Evolutionary conservation across 2,329 filamentous ascomycete species (phyloP).

Genomic region (Pseudonectria buxi): DNA sequence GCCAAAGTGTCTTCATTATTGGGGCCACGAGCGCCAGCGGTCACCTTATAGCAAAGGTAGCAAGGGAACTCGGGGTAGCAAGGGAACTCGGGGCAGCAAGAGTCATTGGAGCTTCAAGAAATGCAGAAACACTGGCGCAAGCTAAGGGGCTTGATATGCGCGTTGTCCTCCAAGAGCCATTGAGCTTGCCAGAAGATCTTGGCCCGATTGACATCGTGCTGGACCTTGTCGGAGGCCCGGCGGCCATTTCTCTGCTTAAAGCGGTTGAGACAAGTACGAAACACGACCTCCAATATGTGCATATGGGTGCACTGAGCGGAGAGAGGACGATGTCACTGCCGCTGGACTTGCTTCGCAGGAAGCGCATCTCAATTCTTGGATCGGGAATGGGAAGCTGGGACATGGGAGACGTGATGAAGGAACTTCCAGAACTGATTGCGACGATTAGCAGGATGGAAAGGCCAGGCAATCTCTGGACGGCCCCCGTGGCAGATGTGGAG

Average conservation of each 20-base stretch:
- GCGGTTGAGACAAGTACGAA: conserved; percentile 2
- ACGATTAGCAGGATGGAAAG: conserved; percentile 2
- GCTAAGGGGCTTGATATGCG: conserved; percentile 5
- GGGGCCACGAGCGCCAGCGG: conserved; percentile 10
- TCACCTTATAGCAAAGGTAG: conserved; percentile 1
- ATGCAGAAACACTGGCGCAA: background rate
- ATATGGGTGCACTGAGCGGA: conserved; percentile 5
- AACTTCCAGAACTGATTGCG: conserved; percentile 1
- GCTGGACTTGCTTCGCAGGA: too few relatives aligned
- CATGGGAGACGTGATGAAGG: conserved; percentile 3
- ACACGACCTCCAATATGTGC: conserved; percentile 7
- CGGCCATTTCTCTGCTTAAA: conserved; percentile 3
- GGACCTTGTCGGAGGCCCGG: conserved; percentile 7
- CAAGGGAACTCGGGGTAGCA: too few relatives aligned
- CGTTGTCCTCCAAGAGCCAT: conserved; percentile 2
- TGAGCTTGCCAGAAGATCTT: conserved; percentile 3
- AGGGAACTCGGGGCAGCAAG: conserved; percentile 2
- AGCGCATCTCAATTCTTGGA: too few relatives aligned
- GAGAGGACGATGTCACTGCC: conserved; percentile 4
- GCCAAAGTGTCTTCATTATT: conserved; percentile 6
- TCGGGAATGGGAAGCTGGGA: too few relatives aligned
- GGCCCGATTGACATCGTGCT: conserved; percentile 7
- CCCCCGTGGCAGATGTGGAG: conserved; percentile 3
- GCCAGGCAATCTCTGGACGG: conserved; percentile 3
- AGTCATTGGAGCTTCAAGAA: conserved; percentile 5